These are phyloP conservation scores for Zygoascus hellenicus DNA, from an alignment of 1,139 yeast genomes.

Conservation along the genomic window DNA sequence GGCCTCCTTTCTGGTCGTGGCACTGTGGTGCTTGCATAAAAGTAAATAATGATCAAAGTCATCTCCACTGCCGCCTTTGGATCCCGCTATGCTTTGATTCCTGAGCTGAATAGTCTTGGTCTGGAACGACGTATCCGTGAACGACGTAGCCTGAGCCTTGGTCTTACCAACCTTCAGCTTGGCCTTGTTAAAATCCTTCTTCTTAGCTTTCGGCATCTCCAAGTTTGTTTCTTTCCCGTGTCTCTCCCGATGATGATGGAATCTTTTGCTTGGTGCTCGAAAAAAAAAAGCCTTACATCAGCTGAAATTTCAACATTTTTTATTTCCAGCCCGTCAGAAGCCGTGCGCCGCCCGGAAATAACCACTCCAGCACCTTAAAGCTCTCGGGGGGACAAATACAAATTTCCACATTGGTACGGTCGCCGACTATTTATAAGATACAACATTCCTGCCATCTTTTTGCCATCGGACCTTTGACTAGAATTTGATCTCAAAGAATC, in stretches of 20 bases:
- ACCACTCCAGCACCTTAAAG: too few relatives aligned
- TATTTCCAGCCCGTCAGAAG: too few relatives aligned
- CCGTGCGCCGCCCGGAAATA: too few relatives aligned
- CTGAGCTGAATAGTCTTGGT: slow-evolving; percentile 45
- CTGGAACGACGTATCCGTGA: slow-evolving; percentile 78
- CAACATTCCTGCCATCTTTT: too few relatives aligned
- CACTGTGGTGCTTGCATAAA: slow-evolving; percentile 71
- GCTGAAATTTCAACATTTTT: slow-evolving; percentile 9
- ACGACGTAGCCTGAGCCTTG: slow-evolving; percentile 61
- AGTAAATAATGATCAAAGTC: slow-evolving; percentile 43
- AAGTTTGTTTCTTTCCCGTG: background rate
- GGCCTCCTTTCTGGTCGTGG: slow-evolving; percentile 69
- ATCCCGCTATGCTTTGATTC: slow-evolving; percentile 26
- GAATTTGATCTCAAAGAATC: too few relatives aligned
- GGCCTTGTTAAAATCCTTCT: slow-evolving; percentile 10
- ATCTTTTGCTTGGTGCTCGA: background rate
- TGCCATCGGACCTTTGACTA: too few relatives aligned
- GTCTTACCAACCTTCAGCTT: slow-evolving; percentile 88
- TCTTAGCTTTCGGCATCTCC: slow-evolving; percentile 3
- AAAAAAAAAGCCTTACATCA: slow-evolving; percentile 5
- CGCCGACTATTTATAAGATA: too few relatives aligned
- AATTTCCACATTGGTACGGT: too few relatives aligned
- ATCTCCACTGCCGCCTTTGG: background rate
- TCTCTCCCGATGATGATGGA: background rate
- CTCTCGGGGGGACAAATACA: too few relatives aligned